These are phyloP conservation scores for Penicillium robsamsonii DNA, from an alignment of 495 filamentous ascomycete species.

Conservation along the genomic window DNA sequence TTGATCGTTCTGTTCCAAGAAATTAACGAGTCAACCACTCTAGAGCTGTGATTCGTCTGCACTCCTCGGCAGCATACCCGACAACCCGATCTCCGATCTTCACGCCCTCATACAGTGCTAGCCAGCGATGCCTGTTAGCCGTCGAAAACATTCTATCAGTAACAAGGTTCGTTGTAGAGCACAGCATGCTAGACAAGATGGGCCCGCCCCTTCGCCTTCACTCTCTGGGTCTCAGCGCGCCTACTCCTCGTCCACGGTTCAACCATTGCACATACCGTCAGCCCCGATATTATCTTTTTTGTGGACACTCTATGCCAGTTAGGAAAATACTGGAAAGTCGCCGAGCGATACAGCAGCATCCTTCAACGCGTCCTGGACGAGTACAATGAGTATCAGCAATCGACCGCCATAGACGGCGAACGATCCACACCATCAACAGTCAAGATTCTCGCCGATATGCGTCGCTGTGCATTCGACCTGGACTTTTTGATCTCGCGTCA, in stretches of 20 bases:
- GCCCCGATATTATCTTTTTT: conserved; percentile 72
- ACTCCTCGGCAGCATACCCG: conserved; percentile 91
- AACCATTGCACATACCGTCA: conserved; percentile 78
- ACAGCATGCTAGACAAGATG: conserved; percentile 72
- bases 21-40: conserved; percentile 24
- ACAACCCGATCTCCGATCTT: conserved; percentile 83
- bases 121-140: conserved; percentile 74
- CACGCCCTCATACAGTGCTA: conserved; percentile 77
- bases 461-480: conserved; percentile 76
- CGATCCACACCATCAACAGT: conserved; percentile 77
- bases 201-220: conserved; percentile 88
- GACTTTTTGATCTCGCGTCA: conserved; percentile 85
- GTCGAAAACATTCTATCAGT: conserved; percentile 81
- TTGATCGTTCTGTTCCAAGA: neutral
- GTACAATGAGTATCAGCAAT: conserved; percentile 71
- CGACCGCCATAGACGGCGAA: conserved; percentile 54
- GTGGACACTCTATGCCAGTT: conserved; percentile 76
- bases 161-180: conserved; percentile 67
- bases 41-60: conserved; percentile 81
- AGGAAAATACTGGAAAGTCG: conserved; percentile 81
- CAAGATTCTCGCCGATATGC: conserved; percentile 85
- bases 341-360: conserved; percentile 75
- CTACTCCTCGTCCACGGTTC: conserved; percentile 83
- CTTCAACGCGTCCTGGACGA: conserved; percentile 81
- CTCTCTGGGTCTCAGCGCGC: conserved; percentile 87